Evolutionary conservation across 805 yeast genomes (phyloP), one percentile per base, ranked within the genome.

Genomic region (Aciculoconidium aculeatum): DNA sequence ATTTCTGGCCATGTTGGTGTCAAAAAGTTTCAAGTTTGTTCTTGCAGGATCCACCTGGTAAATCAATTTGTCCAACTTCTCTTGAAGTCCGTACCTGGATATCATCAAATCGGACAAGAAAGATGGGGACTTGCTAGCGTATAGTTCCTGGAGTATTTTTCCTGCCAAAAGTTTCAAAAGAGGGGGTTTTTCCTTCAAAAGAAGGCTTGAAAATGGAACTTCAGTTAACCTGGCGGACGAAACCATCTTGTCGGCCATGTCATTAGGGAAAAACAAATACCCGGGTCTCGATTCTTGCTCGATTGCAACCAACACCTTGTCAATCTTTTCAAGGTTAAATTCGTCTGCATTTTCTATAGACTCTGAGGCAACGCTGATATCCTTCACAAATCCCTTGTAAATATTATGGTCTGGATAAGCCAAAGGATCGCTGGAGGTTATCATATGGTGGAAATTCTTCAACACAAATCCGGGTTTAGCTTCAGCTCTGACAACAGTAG

Each of bases 231-330:
- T 40, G 6, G 26, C 29, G 11, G 34, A 36, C 7, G 59, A 40
- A 3, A 60, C 53, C 26, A 26, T 36, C 6, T 46, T 13, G 31
- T 76, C 74, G 7, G 75, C 72, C 40, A 83, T 52, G 49, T 87
- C 88, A 23, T 71, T 60, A 2, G 96, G 96, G 26, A 88, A 52
- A 49, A 75, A 84, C 27, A 87, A 51, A 46, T 81, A 87, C 10
- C 94, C 96, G 0, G 96, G 96, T 50, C 78, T 75, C 21, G 79
- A 75, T 25, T 70, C 63, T 21, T 52, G 60, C 40, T 74, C 58
- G 15, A 84, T 74, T 11, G 67, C 60, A 24, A 45, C 47, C 32
- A 88, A 70, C 5, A 84, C 80, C 13, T 59, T 57, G 51, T 88
- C 96, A 31, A 88, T 73, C 50, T 80, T 75, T 13, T 57, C 39